These are phyloP conservation scores for Ettlia oleoabundans DNA, from an alignment of 139 green algal genomes.

Conservation along the genomic window DNA sequence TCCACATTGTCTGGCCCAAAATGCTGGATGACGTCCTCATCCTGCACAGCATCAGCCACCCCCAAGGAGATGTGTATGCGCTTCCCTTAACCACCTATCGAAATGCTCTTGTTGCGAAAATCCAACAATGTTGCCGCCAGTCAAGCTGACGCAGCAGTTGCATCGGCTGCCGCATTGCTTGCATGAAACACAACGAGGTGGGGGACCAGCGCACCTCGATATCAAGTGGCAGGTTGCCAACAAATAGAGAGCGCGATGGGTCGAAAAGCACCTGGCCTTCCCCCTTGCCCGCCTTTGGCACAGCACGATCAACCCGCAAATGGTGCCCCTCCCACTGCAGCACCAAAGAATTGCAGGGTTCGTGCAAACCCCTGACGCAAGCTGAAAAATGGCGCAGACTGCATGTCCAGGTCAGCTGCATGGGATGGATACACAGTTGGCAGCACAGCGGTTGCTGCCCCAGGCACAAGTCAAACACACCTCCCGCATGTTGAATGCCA, in stretches of 20 bases:
- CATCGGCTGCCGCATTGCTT: too few relatives aligned
- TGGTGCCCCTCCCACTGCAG: conserved; percentile 68
- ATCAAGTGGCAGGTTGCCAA: conserved; percentile 88
- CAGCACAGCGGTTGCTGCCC: not conserved
- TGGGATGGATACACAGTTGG: not conserved
- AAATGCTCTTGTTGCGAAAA: too few relatives aligned
- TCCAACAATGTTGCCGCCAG: too few relatives aligned
- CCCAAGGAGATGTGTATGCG: too few relatives aligned
- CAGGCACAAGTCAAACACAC: not conserved
- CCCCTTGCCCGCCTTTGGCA: conserved; percentile 21
- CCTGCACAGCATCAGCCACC: too few relatives aligned
- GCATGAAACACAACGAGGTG: not conserved
- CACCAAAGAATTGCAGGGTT: not conserved
- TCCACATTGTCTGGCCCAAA: conserved; percentile 65
- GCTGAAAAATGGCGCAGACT: not conserved
- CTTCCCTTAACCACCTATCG: too few relatives aligned
- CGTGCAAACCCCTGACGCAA: not conserved
- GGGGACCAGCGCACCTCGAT: conserved; percentile 50
- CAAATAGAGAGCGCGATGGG: conserved; percentile 76
- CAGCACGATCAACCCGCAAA: conserved; percentile 82
- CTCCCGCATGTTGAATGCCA: not conserved
- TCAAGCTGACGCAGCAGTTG: too few relatives aligned
- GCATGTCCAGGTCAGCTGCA: conserved; percentile 41
- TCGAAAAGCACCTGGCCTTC: conserved; percentile 73
- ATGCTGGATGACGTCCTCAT: conserved; percentile 73